A percentile compares a stretch with the other conserved stretches of the same genome.
Evolutionary conservation across 1,284 basidiomycete species (phyloP).

Genomic region (Cutaneotrichosporon mucoides): DNA sequence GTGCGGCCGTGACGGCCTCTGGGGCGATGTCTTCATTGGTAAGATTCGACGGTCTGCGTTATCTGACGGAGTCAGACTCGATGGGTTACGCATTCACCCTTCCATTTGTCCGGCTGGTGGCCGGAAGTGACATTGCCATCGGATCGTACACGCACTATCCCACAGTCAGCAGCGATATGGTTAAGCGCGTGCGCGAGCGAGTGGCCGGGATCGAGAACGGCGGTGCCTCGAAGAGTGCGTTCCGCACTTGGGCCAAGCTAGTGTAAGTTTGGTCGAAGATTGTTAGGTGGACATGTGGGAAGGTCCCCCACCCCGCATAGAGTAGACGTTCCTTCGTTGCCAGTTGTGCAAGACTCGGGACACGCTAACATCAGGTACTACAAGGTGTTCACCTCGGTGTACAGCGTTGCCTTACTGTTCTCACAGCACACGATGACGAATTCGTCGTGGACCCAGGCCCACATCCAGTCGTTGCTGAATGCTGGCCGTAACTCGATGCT

Average conservation of each 20-base stretch:
- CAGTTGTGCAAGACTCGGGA: too few relatives aligned
- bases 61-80: slow-evolving; percentile 61
- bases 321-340: too few relatives aligned
- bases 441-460: slow-evolving; percentile 88
- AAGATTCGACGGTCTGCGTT: slow-evolving; percentile 16
- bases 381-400: slow-evolving; percentile 76
- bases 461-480: slow-evolving; percentile 67
- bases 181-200: slow-evolving; percentile 67
- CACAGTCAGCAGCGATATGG: slow-evolving; percentile 92
- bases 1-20: slow-evolving; percentile 44
- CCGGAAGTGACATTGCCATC: slow-evolving; percentile 59
- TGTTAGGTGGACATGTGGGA: too few relatives aligned
- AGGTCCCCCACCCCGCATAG: too few relatives aligned
- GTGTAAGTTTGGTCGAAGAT: slow-evolving; percentile 52
- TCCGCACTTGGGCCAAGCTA: slow-evolving; percentile 67
- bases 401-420: slow-evolving; percentile 69
- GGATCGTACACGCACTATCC: slow-evolving; percentile 96
- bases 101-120: slow-evolving; percentile 64
- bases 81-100: slow-evolving; percentile 98
- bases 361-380: slow-evolving; percentile 66
- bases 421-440: slow-evolving; percentile 80
- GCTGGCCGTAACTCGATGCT: slow-evolving; percentile 24
- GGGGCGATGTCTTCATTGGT: slow-evolving; percentile 83
- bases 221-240: slow-evolving; percentile 59
- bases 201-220: slow-evolving; percentile 64